Evolutionary conservation across 2,329 filamentous ascomycete species (phyloP).

Genomic region (Paecilomyces variotii): DNA sequence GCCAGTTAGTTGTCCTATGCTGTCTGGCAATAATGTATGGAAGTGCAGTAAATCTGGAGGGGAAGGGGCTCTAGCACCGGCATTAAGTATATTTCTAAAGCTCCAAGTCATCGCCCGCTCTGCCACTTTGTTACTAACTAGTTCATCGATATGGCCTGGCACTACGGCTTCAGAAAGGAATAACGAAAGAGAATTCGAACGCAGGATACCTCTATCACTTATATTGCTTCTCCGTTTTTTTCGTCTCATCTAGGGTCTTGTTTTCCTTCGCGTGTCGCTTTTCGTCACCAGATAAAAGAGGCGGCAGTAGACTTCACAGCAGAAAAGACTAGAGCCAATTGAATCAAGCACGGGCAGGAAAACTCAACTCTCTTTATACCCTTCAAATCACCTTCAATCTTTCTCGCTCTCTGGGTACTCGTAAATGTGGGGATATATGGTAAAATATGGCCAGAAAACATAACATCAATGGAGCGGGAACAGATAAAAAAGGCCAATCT

Average conservation of each 20-base stretch:
- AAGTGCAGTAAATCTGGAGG: no score
- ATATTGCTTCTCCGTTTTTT: background rate
- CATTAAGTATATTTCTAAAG: no score
- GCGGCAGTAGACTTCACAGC: background rate
- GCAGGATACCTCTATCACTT: background rate
- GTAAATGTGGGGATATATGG: background rate
- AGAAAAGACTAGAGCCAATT: background rate
- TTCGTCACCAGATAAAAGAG: background rate
- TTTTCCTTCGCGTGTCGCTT: background rate
- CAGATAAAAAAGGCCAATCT: background rate
- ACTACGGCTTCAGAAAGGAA: background rate
- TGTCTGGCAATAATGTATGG: no score
- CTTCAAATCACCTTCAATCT: background rate
- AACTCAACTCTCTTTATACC: background rate
- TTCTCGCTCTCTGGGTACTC: background rate
- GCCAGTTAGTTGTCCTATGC: no score
- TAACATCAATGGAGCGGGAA: background rate
- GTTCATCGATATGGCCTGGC: no score
- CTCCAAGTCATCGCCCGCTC: no score
- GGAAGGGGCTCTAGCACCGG: no score
- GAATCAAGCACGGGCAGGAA: background rate
- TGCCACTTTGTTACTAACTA: no score
- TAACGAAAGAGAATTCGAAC: background rate
- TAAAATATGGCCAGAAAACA: background rate
- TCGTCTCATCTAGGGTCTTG: background rate